Evolutionary conservation across 1,284 basidiomycete genomes (phyloP).

Genomic region (Tilletia setariae): DNA sequence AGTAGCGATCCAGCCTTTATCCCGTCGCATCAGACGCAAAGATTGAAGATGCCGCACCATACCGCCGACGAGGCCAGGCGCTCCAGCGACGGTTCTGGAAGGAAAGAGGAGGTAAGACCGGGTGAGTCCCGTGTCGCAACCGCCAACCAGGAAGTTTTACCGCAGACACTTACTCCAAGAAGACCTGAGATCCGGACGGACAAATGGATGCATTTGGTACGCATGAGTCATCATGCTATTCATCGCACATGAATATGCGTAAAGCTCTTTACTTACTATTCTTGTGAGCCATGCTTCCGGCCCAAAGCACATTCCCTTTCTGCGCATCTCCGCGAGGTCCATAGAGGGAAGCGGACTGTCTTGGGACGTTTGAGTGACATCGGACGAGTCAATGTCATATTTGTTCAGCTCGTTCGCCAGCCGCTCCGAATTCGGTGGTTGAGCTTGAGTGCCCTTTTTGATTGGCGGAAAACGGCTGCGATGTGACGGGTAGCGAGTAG

Average conservation of each 20-base stretch:
- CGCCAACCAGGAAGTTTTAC: neutral
- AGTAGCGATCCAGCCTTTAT: slow-evolving; percentile 45
- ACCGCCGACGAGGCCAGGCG: slow-evolving; percentile 80
- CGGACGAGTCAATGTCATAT: neutral
- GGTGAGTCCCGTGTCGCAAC: slow-evolving; percentile 58
- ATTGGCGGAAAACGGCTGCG: slow-evolving; percentile 30
- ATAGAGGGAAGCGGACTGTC: neutral
- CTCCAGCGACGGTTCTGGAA: slow-evolving; percentile 71
- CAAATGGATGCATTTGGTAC: neutral
- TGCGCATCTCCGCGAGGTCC: slow-evolving; percentile 11
- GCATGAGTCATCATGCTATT: neutral
- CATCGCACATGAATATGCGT: neutral
- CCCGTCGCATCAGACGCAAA: slow-evolving; percentile 35
- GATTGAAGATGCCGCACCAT: slow-evolving; percentile 68
- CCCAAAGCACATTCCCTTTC: slow-evolving; percentile 31
- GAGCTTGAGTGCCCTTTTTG: slow-evolving; percentile 21
- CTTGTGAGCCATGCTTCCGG: slow-evolving; percentile 38
- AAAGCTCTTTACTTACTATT: neutral
- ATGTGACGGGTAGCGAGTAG: slow-evolving; percentile 41
- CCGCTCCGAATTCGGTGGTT: neutral
- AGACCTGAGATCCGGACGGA: slow-evolving; percentile 20
- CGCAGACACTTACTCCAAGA: slow-evolving; percentile 25
- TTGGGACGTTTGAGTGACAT: neutral
- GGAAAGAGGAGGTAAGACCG: slow-evolving; percentile 74
- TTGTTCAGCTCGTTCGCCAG: slow-evolving; percentile 19